Conservation (phyloP, 768 basidiomycete genomes). For the Podaxis sp. region DNA sequence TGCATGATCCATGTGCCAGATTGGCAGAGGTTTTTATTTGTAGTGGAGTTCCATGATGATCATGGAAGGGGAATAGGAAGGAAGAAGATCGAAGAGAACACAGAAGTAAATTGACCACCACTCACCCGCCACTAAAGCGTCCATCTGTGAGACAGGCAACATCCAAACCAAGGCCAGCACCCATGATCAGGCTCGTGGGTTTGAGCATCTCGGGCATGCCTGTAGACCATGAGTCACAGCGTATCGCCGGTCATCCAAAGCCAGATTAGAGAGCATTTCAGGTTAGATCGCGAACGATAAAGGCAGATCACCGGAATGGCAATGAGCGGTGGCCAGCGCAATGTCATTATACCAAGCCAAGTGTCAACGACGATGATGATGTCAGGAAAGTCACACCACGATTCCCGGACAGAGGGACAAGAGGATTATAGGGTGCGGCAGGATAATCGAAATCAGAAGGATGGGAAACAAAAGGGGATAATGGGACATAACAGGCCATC, state of each 20-base stretch:
- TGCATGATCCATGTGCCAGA: background rate
- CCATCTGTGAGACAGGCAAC: constrained; percentile 98
- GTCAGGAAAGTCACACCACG: too few relatives aligned
- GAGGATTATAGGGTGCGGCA: background rate
- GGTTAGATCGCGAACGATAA: too few relatives aligned
- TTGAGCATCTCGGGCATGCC: constrained; percentile 99
- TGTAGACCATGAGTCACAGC: constrained; percentile 25
- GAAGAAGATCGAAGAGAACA: constrained; percentile 13
- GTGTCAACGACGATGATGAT: too few relatives aligned
- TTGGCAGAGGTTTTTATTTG: background rate
- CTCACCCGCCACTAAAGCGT: constrained; percentile 96
- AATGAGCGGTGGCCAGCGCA: too few relatives aligned
- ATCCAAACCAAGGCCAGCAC: constrained; percentile 92
- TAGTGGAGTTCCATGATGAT: background rate
- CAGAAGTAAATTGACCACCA: constrained; percentile 19
- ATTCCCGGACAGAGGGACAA: too few relatives aligned
- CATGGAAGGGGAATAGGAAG: constrained; percentile 2
- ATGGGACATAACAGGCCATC: constrained; percentile 5
- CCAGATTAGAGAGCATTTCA: too few relatives aligned
- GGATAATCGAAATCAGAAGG: constrained; percentile 18
- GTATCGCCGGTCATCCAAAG: background rate
- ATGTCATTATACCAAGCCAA: too few relatives aligned
- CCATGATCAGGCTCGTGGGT: constrained; percentile 97
- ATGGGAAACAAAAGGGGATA: constrained; percentile 23
- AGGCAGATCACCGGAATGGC: too few relatives aligned